Conservation (phyloP, 495 filamentous ascomycete genomes). For the Articulospora tetracladia region DNA sequence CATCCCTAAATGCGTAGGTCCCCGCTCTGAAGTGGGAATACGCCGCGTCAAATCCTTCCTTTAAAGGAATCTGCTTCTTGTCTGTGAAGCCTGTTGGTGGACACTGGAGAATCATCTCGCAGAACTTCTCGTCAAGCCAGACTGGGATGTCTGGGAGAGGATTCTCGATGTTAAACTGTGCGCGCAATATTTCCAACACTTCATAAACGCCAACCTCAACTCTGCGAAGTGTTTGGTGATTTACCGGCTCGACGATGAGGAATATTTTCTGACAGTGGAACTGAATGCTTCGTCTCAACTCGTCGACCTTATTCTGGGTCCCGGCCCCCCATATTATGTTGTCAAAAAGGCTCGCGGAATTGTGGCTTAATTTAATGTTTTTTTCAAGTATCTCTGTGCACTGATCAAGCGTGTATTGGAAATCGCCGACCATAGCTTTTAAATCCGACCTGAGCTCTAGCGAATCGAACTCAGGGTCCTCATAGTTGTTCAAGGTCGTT, state of each 20-base stretch:
- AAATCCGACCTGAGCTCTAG: not conserved
- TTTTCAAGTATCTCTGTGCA: not conserved
- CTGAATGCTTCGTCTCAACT: not conserved
- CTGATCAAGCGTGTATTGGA: slow-evolving; percentile 1
- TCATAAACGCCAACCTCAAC: not conserved
- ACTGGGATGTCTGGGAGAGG: not conserved
- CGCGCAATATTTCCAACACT: not conserved
- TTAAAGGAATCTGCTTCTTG: not conserved
- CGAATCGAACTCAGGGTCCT: not conserved
- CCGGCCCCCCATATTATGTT: not conserved
- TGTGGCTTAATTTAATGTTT: slow-evolving; percentile 1
- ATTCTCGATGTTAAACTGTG: not conserved
- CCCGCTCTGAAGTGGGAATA: slow-evolving; percentile 3
- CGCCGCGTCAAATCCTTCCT: slow-evolving; percentile 7
- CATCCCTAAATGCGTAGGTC: not conserved
- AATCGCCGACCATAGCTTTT: slow-evolving; percentile 5
- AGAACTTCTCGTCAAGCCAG: slow-evolving; percentile 2
- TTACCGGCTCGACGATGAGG: slow-evolving; percentile 6
- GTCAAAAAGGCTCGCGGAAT: not conserved
- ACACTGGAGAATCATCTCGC: not conserved
- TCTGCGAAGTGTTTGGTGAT: not conserved
- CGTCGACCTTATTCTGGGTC: slow-evolving; percentile 2
- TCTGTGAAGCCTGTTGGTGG: not conserved
- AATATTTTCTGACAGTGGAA: slow-evolving; percentile 10
- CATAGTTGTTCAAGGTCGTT: not conserved